A percentile compares a stretch with the other conserved stretches of the same genome.
These are phyloP conservation scores for Cucumis sativus DNA, from an alignment of 306 rosid species.

Conservation along the genomic window Cucumber_9930_V3 NC_026660.2:27264501-27265000, in stretches of 20 bases:
- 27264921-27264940: not conserved
- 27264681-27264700: not conserved
- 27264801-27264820: slow-evolving; percentile 85
- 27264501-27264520: not conserved
- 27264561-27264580: slow-evolving; percentile 27
- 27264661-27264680: not conserved
- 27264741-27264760: slow-evolving; percentile 23
- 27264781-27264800: slow-evolving; percentile 80
- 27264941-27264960: not conserved
- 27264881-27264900: slow-evolving; percentile 2
- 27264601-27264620: slow-evolving; percentile 94
- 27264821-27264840: slow-evolving; percentile 81
- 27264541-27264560: not conserved
- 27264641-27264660: not conserved
- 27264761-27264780: slow-evolving; percentile 87
- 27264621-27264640: slow-evolving; percentile 54
- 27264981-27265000: slow-evolving; percentile 90
- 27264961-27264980: slow-evolving; percentile 71
- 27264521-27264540: not conserved
- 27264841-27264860: slow-evolving; percentile 96
- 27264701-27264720: not conserved
- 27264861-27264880: slow-evolving; percentile 21
- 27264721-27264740: not conserved
- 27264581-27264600: slow-evolving; percentile 48
- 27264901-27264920: not conserved